Base-by-base conservation (phyloP, 2,329 filamentous ascomycete species). In the Neofusicoccum umdonicola region DNA sequence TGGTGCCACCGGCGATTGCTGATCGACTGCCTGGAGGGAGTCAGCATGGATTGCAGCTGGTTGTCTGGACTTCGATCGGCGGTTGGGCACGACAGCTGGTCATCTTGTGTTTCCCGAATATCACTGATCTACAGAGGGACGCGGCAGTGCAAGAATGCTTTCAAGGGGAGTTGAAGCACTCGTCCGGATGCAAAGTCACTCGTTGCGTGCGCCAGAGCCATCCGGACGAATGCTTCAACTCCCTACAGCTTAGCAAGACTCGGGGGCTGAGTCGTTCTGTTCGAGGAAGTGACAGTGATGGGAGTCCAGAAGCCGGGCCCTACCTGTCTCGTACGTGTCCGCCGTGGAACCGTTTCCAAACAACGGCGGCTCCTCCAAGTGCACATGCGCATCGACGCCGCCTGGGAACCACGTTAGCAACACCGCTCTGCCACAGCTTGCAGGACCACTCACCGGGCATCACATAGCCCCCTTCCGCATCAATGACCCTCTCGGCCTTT, bases 1-100 rank as follows among this genome's bases (percentile, higher is more conserved):
- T 84, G 27, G 81, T 83, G 35, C 81, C 81, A 51, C 81, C 81
- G 42, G 78, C 79, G 65, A 82, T 75, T 27, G 81, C 81, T 62
- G 79, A 81, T 66, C 79, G 74, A 37, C 79, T 81, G 2, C 78
- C 45, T 48, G 22, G 27, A 31, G 27, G 27, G 6, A 1, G 27
- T 31, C 27, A 31, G 22, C 22, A 22, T 22, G 22, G 22, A 3
- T 22, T 22, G 22, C 22, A 22, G 22, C 22, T 22, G 22, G 22
- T 22, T 19, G 19, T 19, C 19, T 19, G 19, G 19, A 19, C 19
- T 19, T 19, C 19, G 19, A 19, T 3, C 19, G 19, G 19, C 3
- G 19, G 19, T 19, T 19, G 19, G 19, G 19, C 19, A 19, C 19
- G 19, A 19, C 22, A 22, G 22, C 22, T 22, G 22, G 22, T 22